Conservation (phyloP, 2,329 filamentous ascomycete species). For the Ramularia endophylla region DNA sequence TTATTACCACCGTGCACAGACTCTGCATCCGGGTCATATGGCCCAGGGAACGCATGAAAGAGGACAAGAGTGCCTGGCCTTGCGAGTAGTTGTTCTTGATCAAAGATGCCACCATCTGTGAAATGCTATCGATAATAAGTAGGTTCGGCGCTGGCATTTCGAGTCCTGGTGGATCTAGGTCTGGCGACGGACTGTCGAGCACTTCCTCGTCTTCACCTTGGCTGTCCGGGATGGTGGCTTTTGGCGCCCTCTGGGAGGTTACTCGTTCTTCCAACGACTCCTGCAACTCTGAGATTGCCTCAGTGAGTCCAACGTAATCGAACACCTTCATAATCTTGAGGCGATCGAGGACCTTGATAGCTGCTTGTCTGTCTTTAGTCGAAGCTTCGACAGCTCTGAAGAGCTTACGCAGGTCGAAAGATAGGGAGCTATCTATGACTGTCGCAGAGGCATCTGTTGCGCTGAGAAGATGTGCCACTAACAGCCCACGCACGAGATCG, state of each 20-base stretch:
- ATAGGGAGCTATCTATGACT: slow-evolving; percentile 42
- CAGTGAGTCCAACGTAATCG: slow-evolving; percentile 43
- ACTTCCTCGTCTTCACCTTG: slow-evolving; percentile 36
- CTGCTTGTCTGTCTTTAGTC: slow-evolving; percentile 24
- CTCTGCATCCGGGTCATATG: slow-evolving; percentile 34
- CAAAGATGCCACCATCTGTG: slow-evolving; percentile 22
- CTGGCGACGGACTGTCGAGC: slow-evolving; percentile 24
- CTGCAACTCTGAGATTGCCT: slow-evolving; percentile 41
- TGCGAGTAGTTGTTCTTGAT: slow-evolving; percentile 26
- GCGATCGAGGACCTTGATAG: slow-evolving; percentile 36
- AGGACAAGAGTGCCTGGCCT: slow-evolving; percentile 37
- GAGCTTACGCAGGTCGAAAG: slow-evolving; percentile 40
- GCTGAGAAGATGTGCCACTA: slow-evolving; percentile 36
- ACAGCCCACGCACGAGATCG: slow-evolving; percentile 30
- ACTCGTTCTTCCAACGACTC: slow-evolving; percentile 25
- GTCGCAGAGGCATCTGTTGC: slow-evolving; percentile 29
- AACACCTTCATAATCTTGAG: slow-evolving; percentile 48
- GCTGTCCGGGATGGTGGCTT: slow-evolving; percentile 29
- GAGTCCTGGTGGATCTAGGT: neutral
- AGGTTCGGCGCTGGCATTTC: slow-evolving; percentile 5
- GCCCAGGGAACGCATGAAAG: slow-evolving; percentile 37
- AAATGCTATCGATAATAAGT: slow-evolving; percentile 26
- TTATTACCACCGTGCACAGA: slow-evolving; percentile 30
- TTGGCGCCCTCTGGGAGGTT: slow-evolving; percentile 6
- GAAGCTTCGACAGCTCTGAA: slow-evolving; percentile 20